Evolutionary conservation across 2,329 filamentous ascomycete genomes (phyloP).

Genomic region (Biscogniauxia sp.): DNA sequence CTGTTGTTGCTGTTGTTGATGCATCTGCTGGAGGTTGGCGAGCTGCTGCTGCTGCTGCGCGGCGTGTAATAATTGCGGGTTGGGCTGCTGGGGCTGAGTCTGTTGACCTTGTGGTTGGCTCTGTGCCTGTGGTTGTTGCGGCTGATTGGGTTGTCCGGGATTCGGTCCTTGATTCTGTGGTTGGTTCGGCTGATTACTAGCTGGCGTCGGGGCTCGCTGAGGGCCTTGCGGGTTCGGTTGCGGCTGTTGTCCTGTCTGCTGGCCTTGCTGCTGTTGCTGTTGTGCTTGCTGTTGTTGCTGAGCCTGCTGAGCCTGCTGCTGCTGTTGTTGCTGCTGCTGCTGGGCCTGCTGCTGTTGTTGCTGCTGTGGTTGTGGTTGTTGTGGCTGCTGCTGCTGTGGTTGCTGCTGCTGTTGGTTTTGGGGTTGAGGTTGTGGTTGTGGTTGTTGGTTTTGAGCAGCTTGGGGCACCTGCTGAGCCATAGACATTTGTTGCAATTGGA

Average conservation of each 20-base stretch:
- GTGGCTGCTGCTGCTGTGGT: conserved; percentile 30
- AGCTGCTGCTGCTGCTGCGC: conserved; percentile 36
- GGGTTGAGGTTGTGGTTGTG: conserved; percentile 30
- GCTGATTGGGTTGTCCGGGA: conserved; percentile 35
- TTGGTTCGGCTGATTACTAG: conserved; percentile 35
- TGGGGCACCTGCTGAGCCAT: conserved; percentile 36
- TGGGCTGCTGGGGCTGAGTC: conserved; percentile 29
- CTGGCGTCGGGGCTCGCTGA: conserved; percentile 29
- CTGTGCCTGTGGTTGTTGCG: conserved; percentile 29
- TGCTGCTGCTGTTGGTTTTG: conserved; percentile 18
- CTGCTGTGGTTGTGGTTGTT: conserved; percentile 24
- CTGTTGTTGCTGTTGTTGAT: conserved; percentile 32
- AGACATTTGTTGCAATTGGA: conserved; percentile 40
- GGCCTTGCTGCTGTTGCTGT: conserved; percentile 34
- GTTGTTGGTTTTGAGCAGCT: conserved; percentile 38
- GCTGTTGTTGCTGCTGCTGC: conserved; percentile 29
- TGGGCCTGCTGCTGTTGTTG: conserved; percentile 28
- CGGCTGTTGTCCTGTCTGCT: conserved; percentile 37
- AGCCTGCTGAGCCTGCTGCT: conserved; percentile 18
- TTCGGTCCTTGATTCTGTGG: conserved; percentile 33
- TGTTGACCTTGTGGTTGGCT: conserved; percentile 30
- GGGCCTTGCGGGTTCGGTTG: conserved; percentile 27
- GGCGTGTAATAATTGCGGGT: conserved; percentile 33
- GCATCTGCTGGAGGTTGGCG: conserved; percentile 26
- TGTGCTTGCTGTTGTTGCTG: conserved; percentile 25